Evolutionary conservation across 495 filamentous ascomycete genomes (phyloP), one percentile per base, ranked within the genome.

Genomic region (Ascobolus immersus): DNA sequence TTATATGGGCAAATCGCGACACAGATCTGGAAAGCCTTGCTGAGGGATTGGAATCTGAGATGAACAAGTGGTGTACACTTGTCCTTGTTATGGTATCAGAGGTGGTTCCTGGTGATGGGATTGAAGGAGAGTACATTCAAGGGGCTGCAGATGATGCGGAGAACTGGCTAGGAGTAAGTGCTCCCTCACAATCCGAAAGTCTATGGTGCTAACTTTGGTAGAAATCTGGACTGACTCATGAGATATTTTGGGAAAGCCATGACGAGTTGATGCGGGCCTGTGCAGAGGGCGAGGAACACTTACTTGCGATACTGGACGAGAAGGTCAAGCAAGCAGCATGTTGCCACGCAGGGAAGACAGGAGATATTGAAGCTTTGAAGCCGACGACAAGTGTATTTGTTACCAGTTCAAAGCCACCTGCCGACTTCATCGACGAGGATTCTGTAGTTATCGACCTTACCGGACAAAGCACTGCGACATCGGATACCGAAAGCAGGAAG

Each of bases 101-200:
- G 22, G 59, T 72, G 8, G 65, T 77, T 0, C 54, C 51, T 10
- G 71, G 69, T 4, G 63, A 62, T 0, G 75, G 79, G 44, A 59
- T 69, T 34, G 64, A 65, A 39, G 67, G 66, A 3, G 75, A 71
- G 17, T 96, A 96, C 47, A 77, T 96, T 39, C 86, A 93, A 52
- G 86, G 86, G 17, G 81, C 82, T 9, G 84, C 73, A 4, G 84
- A 94, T 53, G 84, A 94, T 46, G 77, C 71, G 13, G 84, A 94
- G 54, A 71, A 69, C 24, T 96, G 86, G 86, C 70, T 78, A 10
- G 28, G 31, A 24, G 58, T 45, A 19, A 21, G 28, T 37, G 12
- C n/a, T 6, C n/a, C 8, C 27, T 20, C n/a, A 17, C 29, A 13
- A 17, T 8, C 5, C 12, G 10, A n/a, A 4, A 13, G 0, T 6